A percentile compares a stretch with the other conserved stretches of the same genome.
These are phyloP conservation scores for Sedum album DNA, from an alignment of 164 flowering plant genomes.

Conservation along the genomic window DNA sequence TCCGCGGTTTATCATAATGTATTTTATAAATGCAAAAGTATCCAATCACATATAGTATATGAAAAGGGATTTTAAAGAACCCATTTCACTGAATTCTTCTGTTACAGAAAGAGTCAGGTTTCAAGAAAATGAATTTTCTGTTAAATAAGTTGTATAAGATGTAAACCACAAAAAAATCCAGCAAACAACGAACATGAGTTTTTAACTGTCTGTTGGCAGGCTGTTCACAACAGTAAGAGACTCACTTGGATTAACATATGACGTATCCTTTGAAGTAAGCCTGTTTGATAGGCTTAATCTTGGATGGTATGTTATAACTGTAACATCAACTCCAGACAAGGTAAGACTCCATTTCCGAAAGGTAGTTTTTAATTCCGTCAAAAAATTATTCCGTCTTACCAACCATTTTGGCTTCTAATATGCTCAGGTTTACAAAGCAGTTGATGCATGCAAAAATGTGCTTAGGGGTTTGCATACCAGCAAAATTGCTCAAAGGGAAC, in stretches of 20 bases:
- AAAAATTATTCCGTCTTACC: background rate
- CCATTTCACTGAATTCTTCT: background rate
- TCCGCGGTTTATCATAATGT: background rate
- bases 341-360: slow-evolving; percentile 25
- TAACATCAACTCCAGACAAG: slow-evolving; percentile 95
- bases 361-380: background rate
- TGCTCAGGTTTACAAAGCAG: slow-evolving; percentile 83
- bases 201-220: slow-evolving; percentile 31
- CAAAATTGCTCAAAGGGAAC: slow-evolving; percentile 73
- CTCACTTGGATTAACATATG: slow-evolving; percentile 94
- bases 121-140: background rate
- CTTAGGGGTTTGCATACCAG: slow-evolving; percentile 84
- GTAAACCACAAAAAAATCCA: background rate
- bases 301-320: slow-evolving; percentile 98
- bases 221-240: slow-evolving; percentile 96
- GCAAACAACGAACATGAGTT: background rate
- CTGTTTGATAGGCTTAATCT: slow-evolving; percentile 89
- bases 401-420: slow-evolving; percentile 3
- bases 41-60: background rate
- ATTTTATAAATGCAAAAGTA: background rate
- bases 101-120: background rate
- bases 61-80: background rate
- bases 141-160: background rate
- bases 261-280: slow-evolving; percentile 90
- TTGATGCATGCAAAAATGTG: slow-evolving; percentile 94